A percentile compares a stretch with the other conserved stretches of the same genome.
Conservation (phyloP, 805 yeast genomes). For the Sungouiella blattae region DNA sequence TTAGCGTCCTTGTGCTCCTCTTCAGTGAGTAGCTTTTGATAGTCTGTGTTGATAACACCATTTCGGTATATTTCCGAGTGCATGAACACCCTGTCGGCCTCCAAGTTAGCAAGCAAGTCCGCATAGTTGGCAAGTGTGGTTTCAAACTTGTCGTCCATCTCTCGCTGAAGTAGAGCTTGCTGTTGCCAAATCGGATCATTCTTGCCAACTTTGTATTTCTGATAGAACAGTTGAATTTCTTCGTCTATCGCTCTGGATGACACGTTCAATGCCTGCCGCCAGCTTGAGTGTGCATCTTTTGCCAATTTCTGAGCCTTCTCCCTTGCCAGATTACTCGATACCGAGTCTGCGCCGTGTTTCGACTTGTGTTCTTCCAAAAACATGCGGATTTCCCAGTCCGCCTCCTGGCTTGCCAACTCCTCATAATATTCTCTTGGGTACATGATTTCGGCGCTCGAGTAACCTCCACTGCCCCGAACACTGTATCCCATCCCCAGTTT, state of each 20-base stretch:
- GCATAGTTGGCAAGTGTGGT: constrained; percentile 10
- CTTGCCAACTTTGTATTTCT: constrained; percentile 12
- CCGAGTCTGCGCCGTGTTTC: too few species aligned
- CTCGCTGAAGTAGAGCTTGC: constrained; percentile 12
- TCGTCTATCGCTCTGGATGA: constrained; percentile 10
- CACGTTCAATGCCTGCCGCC: constrained; percentile 12
- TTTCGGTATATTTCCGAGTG: constrained; percentile 33
- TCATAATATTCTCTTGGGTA: constrained; percentile 27
- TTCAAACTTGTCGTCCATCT: constrained; percentile 15
- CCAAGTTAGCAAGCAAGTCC: constrained; percentile 12
- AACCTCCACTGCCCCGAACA: constrained; percentile 27
- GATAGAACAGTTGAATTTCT: constrained; percentile 9
- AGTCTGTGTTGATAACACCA: constrained; percentile 3
- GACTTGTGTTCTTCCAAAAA: constrained; percentile 6
- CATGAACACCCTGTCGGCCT: constrained; percentile 21
- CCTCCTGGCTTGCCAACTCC: constrained; percentile 26
- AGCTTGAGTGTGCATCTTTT: constrained; percentile 1
- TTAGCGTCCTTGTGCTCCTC: background rate
- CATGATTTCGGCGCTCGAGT: constrained; percentile 25
- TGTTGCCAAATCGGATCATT: constrained; percentile 9
- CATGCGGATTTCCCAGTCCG: constrained; percentile 31
- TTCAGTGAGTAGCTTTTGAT: constrained; percentile 2
- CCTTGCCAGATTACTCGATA: too few species aligned
- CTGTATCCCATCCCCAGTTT: constrained; percentile 27
- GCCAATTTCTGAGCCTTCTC: constrained; percentile 8